Conservation (phyloP, 1,284 basidiomycete species). For the Leccinum griseonigrum region DNA sequence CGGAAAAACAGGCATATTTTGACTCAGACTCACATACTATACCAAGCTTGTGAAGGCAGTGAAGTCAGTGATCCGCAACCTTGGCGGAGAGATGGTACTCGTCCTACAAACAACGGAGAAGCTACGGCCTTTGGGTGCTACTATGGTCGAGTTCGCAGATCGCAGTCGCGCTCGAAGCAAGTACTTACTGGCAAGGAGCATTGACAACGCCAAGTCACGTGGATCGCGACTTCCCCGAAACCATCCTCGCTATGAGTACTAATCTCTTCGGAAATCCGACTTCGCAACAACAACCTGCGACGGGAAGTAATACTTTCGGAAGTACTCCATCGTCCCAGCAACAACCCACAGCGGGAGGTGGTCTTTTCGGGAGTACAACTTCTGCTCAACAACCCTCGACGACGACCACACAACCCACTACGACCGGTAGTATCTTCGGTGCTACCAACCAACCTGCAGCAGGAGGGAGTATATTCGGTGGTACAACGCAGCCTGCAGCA, state of each 20-base stretch:
- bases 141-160: too few species aligned
- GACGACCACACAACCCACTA: constrained; percentile 10
- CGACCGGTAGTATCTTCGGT: constrained; percentile 21
- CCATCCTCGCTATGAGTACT: constrained; percentile 8
- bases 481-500: constrained; percentile 10
- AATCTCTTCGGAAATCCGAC: constrained; percentile 21
- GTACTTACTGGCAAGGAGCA: too few species aligned
- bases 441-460: constrained; percentile 10
- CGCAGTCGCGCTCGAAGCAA: too few species aligned
- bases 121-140: too few species aligned
- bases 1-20: too few species aligned
- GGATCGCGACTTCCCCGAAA: background rate
- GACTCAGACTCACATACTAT: too few species aligned
- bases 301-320: constrained; percentile 19
- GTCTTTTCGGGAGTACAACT: constrained; percentile 17
- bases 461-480: constrained; percentile 25
- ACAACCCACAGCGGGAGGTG: constrained; percentile 18
- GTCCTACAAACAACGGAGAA: too few species aligned
- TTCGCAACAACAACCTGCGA: constrained; percentile 11
- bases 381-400: constrained; percentile 14
- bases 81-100: too few species aligned
- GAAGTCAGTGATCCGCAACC: background rate
- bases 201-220: constrained; percentile 8
- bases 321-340: constrained; percentile 14
- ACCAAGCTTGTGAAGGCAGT: background rate